Percentiles rank a stretch among this genome's conserved stretches.
Conservation (phyloP, 1,284 basidiomycete genomes). For the Fomes fomentarius region DNA sequence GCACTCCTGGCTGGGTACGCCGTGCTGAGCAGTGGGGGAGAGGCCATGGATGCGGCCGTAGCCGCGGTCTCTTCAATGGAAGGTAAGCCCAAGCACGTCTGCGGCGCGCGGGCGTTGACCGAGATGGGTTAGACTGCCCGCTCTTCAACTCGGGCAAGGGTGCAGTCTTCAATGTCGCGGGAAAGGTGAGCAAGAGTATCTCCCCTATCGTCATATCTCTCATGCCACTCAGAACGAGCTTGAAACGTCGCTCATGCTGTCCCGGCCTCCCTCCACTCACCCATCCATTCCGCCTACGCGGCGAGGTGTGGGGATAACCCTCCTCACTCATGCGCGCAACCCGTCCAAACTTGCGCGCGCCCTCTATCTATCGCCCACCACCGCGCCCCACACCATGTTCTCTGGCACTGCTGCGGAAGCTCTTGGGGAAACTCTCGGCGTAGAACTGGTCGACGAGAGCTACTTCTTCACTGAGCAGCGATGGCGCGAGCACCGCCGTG, state of each 20-base stretch:
- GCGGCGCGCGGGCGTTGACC: neutral
- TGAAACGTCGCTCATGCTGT: constrained; percentile 79
- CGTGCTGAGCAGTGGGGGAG: constrained; percentile 66
- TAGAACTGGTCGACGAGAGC: constrained; percentile 65
- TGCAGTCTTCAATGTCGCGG: constrained; percentile 78
- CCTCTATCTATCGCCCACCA: constrained; percentile 65
- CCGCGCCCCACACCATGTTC: constrained; percentile 70
- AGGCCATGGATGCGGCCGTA: constrained; percentile 83
- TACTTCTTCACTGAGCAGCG: constrained; percentile 77
- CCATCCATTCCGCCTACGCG: constrained; percentile 60
- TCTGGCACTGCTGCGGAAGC: constrained; percentile 67
- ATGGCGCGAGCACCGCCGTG: constrained; percentile 76
- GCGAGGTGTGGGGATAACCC: constrained; percentile 64
- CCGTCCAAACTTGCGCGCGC: constrained; percentile 72
- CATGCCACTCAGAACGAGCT: constrained; percentile 66
- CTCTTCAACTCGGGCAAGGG: constrained; percentile 82
- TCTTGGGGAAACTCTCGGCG: constrained; percentile 56
- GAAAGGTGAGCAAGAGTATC: constrained; percentile 54
- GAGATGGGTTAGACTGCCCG: constrained; percentile 56
- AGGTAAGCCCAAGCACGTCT: constrained; percentile 45
- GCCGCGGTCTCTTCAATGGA: constrained; percentile 77
- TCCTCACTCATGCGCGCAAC: constrained; percentile 70
- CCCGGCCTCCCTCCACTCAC: constrained; percentile 68
- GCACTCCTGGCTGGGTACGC: constrained; percentile 67
- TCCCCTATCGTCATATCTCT: neutral